Evolutionary conservation across 129 eudicot genomes (phyloP), one percentile per base, ranked within the genome.

Genomic region (Saussurea involucrata): DNA sequence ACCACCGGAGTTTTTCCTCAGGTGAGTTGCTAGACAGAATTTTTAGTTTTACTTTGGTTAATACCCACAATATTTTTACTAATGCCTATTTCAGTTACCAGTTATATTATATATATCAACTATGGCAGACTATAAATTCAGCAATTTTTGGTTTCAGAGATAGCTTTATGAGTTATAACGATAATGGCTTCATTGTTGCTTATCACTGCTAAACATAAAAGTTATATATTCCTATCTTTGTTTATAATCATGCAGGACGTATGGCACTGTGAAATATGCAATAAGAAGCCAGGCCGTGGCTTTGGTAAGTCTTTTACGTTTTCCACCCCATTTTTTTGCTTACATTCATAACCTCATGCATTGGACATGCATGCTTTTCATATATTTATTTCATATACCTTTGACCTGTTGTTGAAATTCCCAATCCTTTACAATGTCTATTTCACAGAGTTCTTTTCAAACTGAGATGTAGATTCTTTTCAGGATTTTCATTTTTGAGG

Each of bases 231-330:
- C 64, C 76, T 57, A 64, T 73, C 22, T 57, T 63, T 20, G 49
- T 63, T 78, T 80, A 4, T 24, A 11, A 67, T 63, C 73, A 34
- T 78, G 86, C 96, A 95, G 99, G 99, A 95, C 49, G 97, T 92
- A 57, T 95, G 99, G 99, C 99, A 95, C 75, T 95, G 99, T 88
- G 97, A 92, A 82, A 95, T 95, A 77, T 95, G 99, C 90, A 92
- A 88, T 76, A 91, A 95, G 77, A 95, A 85, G 85, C 99, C 99
- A 57, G 99, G 99, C 44, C 97, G 97, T 85, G 99, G 99, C 25
- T 95, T 92, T 81, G 99, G 99, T 95, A 77, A 17, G 96, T 77
- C 24, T 78, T 65, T 60, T 79, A 15, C 32, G 15, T 61, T 53
- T 61, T 78, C 72, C 33, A 11, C 5, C 20, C 42, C 44, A 17